Base-by-base conservation (phyloP, 176 grass and related monocot species). In the Cymbopogon citratus region DNA sequence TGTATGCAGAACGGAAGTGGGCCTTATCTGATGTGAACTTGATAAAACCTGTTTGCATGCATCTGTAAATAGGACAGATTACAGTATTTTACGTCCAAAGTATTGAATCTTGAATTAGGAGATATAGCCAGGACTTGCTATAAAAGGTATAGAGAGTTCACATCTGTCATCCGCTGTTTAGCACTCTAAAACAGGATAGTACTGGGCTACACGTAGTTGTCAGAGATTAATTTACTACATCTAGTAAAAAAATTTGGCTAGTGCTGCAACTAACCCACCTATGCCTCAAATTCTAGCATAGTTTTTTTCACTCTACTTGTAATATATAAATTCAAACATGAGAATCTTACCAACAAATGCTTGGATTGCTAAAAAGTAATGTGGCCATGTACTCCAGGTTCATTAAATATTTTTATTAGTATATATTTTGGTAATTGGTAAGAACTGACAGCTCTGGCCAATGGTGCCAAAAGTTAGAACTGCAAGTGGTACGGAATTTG, bases 401-500 rank as follows among this genome's bases (percentile, higher is more conserved):
- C 12, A 12, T 70, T 24, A 15, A 13, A 57, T n/a, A 45, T 23
- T 62, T 23, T 85, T 84, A 23, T 23, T 51, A 60, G 60, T 57
- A 43, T 40, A 73, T 52, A 26, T 54, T 33, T 39, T 43, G 9
- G 19, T 49, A 80, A 41, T 11, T 35, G 9, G 13, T 39, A 73
- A 56, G 43, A 65, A 80, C 56, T 52, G 19, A 27, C 6, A 13
- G 8, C 43, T 81, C 36, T 60, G 51, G 46, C 57, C 12, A 65
- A 39, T 81, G 39, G 26, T 81, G 21, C 38, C 8, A 69, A 77
- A 70, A 61, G n/a, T 49, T 51, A 68, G 71, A 63, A 61, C 16
- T 68, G 63, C 51, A 24, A 86, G n/a, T 64, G 31, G 41, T 73
- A 4, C 51, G 46, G 78, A 57, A 21, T 46, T 87, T 71, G 48